Base-by-base conservation (phyloP, 768 basidiomycete species). In the Pisolithus orientalis region DNA sequence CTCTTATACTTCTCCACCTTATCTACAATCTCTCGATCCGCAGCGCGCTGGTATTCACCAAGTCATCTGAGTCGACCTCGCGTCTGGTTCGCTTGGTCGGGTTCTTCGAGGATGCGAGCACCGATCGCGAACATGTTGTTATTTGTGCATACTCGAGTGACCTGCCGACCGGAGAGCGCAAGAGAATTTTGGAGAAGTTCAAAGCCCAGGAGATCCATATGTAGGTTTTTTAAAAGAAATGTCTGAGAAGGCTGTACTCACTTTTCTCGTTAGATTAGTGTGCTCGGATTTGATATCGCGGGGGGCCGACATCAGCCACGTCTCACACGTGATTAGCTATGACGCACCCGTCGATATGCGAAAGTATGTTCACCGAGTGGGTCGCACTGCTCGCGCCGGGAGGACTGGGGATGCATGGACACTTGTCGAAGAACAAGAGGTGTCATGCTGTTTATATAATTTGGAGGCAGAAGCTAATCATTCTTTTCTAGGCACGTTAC, bases 341-440 rank as follows among this genome's bases (percentile, higher is more conserved):
- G 96, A 99, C 65, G 85, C 83, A 2, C 94, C 96, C 8, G 79
- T 96, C 34, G 96, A 98, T 66, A 94, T 97, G 82, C 80, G 92
- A 47, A 98, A 98, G 67, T 99, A 99, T 63, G 90, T 99, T 10
- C 96, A 99, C 68, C 86, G 96, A 49, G 95, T 94, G 8, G 96
- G 96, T 21, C 79, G 96, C 42, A 98, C 96, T 5, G 96, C 96
- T 3, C 80, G 96, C 47, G 96, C 96, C 3, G 96, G 96, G 7
- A 76, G 88, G 44, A 70, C 72, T 21, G 96, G 96, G 6, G 81
- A 88, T 57, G 94, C 94, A 2, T 99, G 34, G 34, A 34, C 34
- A 2, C 69, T 98, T 60, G 90, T 98, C 6, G 96, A 98, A 72
- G 88, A 93, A 65, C 94, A 96, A 65, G 90, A 92, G 78, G 89